phyloP scores from a whole-genome alignment of 176 grass and related monocot genomes.

The Saccharum spontaneum region DNA sequence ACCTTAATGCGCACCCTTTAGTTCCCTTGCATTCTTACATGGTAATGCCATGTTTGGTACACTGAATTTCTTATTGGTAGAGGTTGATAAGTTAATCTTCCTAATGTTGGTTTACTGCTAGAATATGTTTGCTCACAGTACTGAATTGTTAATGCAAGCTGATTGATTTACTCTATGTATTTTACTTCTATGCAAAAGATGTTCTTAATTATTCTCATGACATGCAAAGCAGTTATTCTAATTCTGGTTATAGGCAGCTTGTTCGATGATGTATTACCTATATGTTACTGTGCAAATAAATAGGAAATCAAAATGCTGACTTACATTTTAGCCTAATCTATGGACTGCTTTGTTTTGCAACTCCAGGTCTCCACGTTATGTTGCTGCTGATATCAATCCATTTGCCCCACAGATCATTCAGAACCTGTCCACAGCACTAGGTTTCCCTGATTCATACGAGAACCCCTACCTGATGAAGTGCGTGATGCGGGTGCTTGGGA shows the following conservation, averaged over 20 bases:
- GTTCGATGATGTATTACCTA: background rate
- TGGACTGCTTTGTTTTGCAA: background rate
- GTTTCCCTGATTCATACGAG: slow-evolving; percentile 78
- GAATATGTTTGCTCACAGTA: background rate
- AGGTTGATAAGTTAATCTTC: background rate
- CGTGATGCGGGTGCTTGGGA: slow-evolving; percentile 84
- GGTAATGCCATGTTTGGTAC: background rate
- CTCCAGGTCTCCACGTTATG: slow-evolving; percentile 51
- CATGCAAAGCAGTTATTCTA: background rate
- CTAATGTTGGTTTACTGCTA: background rate
- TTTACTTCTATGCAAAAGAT: background rate
- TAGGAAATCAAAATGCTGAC: background rate
- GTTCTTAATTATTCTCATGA: background rate
- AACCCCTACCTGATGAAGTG: slow-evolving; percentile 97
- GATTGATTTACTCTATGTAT: background rate
- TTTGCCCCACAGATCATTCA: slow-evolving; percentile 77
- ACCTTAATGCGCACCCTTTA: background rate
- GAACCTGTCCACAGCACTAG: slow-evolving; percentile 68
- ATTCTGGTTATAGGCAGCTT: background rate
- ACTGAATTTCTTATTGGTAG: background rate
- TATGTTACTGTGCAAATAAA: background rate
- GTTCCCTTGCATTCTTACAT: background rate
- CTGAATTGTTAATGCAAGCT: background rate
- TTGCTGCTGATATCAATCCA: slow-evolving; percentile 70
- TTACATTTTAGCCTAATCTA: background rate